Evolutionary conservation across 805 yeast genomes (phyloP).

Genomic region (Komagataella populi): DNA sequence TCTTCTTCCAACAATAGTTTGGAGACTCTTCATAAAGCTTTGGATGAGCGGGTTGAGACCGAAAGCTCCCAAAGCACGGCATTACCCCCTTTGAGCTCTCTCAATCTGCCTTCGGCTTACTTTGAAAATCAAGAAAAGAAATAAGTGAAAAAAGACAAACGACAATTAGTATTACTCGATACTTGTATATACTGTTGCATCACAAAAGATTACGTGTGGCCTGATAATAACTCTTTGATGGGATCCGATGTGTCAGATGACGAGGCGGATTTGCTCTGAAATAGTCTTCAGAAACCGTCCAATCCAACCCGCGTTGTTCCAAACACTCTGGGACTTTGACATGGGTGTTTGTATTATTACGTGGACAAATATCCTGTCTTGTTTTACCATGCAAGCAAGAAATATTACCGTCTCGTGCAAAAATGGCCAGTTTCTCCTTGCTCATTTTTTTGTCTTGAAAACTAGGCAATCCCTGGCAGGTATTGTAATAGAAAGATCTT

Average conservation of each 20-base stretch:
- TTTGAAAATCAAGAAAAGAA: not conserved
- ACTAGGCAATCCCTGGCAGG: not conserved
- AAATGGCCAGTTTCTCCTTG: not conserved
- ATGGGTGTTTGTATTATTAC: not conserved
- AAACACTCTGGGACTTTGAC: not conserved
- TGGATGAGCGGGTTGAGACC: not conserved
- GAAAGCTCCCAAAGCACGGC: slow-evolving; percentile 4
- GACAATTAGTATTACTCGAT: not conserved
- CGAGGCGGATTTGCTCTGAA: not conserved
- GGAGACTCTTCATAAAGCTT: slow-evolving; percentile 5
- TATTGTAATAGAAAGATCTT: not conserved
- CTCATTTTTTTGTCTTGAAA: not conserved
- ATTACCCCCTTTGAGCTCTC: slow-evolving; percentile 35
- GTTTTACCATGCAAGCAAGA: not conserved
- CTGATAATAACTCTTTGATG: not conserved
- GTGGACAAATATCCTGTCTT: not conserved
- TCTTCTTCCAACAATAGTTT: slow-evolving; percentile 2
- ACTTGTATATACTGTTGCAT: not conserved
- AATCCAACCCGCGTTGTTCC: not conserved
- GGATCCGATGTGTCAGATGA: not conserved
- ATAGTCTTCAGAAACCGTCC: not conserved
- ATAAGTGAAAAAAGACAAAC: not conserved
- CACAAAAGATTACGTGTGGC: not conserved
- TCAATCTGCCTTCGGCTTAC: slow-evolving; percentile 18
- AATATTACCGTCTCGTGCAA: not conserved